Evolutionary conservation across 306 rosid species (phyloP).

Genomic region (Begonia loranthoides): DNA sequence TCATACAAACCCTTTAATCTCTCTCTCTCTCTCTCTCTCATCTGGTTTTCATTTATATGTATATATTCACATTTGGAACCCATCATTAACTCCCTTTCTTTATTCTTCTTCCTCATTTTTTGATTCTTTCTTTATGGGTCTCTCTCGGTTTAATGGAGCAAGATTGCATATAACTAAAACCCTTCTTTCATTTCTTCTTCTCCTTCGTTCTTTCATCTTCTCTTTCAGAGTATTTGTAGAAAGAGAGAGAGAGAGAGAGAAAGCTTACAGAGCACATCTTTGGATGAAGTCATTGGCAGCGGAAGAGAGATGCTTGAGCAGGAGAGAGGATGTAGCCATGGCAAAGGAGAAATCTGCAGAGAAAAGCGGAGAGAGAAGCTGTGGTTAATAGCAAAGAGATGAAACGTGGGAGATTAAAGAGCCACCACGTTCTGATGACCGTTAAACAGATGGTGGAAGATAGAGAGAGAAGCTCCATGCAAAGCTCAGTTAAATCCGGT

Average conservation of each 20-base stretch:
- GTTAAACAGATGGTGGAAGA: conserved; percentile 12
- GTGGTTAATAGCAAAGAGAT: background rate
- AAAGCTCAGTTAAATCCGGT: too few relatives aligned
- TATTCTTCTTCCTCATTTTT: too few relatives aligned
- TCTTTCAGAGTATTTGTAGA: background rate
- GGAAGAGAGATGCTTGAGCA: conserved; percentile 24
- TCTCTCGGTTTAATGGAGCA: background rate
- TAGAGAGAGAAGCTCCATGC: too few relatives aligned
- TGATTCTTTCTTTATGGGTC: too few relatives aligned
- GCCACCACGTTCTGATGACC: conserved; percentile 15
- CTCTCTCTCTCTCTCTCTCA: too few relatives aligned
- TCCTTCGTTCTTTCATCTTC: background rate
- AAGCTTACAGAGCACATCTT: conserved; percentile 23
- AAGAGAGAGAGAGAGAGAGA: background rate
- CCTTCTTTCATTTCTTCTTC: background rate
- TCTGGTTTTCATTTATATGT: too few relatives aligned
- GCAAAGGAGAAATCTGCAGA: background rate
- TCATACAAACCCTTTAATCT: too few relatives aligned
- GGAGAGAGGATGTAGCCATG: conserved; percentile 2
- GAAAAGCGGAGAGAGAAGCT: background rate
- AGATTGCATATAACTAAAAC: background rate
- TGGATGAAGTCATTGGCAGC: conserved; percentile 29
- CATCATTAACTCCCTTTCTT: too few relatives aligned
- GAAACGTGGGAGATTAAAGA: background rate
- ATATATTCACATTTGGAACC: too few relatives aligned